A percentile compares a stretch with the other conserved stretches of the same genome.
Evolutionary conservation across 331 rosid species (phyloP).

Genomic region (Prunus yedoensis): DNA sequence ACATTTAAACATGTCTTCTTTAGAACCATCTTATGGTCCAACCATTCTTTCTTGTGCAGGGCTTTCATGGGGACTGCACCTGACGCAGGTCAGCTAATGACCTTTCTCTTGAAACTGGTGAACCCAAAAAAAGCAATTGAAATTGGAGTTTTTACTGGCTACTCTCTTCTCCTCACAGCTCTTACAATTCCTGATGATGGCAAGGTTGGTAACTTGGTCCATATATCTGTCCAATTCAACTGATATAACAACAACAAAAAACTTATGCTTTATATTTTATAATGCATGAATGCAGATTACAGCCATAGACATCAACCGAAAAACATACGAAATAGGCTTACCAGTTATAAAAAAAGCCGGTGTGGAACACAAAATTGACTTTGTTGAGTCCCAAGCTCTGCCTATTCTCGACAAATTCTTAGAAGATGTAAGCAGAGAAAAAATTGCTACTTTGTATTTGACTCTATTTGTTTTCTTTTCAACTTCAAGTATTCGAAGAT

Average conservation of each 20-base stretch:
- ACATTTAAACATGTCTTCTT: not conserved
- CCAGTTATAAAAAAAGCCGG: slow-evolving; percentile 55
- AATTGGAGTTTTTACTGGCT: slow-evolving; percentile 63
- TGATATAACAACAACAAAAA: too few relatives aligned
- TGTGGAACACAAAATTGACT: slow-evolving; percentile 56
- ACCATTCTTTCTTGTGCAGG: slow-evolving; percentile 25
- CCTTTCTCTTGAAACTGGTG: slow-evolving; percentile 42
- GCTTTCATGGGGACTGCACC: slow-evolving; percentile 42
- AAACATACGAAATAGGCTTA: slow-evolving; percentile 50
- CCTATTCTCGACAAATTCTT: slow-evolving; percentile 35
- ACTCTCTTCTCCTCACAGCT: slow-evolving; percentile 69
- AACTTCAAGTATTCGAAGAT: not conserved
- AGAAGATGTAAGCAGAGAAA: not conserved
- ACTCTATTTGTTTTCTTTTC: not conserved
- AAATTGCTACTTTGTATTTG: not conserved
- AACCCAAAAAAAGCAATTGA: slow-evolving; percentile 54
- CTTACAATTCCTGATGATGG: slow-evolving; percentile 61
- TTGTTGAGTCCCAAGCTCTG: slow-evolving; percentile 44
- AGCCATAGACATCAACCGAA: slow-evolving; percentile 40
- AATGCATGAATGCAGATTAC: slow-evolving; percentile 31
- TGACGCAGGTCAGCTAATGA: slow-evolving; percentile 52
- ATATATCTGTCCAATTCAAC: not conserved
- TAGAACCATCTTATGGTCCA: not conserved
- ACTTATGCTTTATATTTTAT: too few relatives aligned
- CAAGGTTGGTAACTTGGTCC: slow-evolving; percentile 38